These are phyloP conservation scores for Syzygium oleosum DNA, from an alignment of 345 rosid species.

Conservation along the genomic window DNA sequence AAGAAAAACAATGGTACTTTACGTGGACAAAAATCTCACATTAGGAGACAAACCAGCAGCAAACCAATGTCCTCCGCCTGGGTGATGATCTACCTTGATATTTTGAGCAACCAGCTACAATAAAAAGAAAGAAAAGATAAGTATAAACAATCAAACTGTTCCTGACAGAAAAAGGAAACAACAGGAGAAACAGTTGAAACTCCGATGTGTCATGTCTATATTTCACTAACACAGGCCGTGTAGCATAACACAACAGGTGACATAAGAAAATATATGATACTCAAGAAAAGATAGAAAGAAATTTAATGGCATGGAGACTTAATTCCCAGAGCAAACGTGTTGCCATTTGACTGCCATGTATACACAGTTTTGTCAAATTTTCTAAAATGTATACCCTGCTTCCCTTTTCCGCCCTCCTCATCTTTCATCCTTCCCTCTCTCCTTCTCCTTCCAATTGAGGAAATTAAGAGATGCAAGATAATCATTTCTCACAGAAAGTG, in stretches of 20 bases:
- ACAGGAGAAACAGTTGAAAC: background rate
- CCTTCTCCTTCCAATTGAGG: background rate
- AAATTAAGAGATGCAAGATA: background rate
- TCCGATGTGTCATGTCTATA: background rate
- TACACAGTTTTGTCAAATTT: background rate
- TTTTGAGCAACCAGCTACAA: conserved; percentile 78
- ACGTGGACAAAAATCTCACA: conserved; percentile 37
- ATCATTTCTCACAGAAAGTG: background rate
- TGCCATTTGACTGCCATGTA: background rate
- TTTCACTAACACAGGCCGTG: background rate
- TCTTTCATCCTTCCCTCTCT: background rate
- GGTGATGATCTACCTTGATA: conserved; percentile 94
- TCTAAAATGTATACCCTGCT: background rate
- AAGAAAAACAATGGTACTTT: conserved; percentile 4
- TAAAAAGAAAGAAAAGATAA: background rate
- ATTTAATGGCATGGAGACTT: background rate
- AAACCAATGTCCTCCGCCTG: conserved; percentile 99
- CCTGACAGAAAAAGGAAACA: background rate
- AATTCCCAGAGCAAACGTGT: background rate
- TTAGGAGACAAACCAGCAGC: conserved; percentile 99
- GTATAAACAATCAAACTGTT: background rate
- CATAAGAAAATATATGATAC: background rate
- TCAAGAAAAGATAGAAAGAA: background rate
- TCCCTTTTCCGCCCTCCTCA: background rate
- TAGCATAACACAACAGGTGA: background rate